Evolutionary conservation across 495 filamentous ascomycete species (phyloP).

Genomic region (Aspergillus ostianus): DNA sequence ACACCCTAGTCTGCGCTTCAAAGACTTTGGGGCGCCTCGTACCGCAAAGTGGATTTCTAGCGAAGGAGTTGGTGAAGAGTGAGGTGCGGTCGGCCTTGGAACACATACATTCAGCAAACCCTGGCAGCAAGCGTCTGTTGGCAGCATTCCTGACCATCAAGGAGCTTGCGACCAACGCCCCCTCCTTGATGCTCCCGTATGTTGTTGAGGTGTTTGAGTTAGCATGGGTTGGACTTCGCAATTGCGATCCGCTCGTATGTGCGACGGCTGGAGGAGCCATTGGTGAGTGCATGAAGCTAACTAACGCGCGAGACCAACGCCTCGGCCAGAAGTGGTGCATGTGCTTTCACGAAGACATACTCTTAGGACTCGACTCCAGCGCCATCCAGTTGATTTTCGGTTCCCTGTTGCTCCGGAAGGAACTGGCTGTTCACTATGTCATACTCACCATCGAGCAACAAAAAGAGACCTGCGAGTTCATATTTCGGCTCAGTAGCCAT

Average conservation of each 20-base stretch:
- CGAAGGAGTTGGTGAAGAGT: constrained; percentile 92
- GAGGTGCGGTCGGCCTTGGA: constrained; percentile 93
- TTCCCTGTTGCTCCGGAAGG: constrained; percentile 84
- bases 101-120: constrained; percentile 90
- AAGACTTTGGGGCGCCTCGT: constrained; percentile 85
- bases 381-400: constrained; percentile 86
- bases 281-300: constrained; percentile 89
- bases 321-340: constrained; percentile 83
- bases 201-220: constrained; percentile 87
- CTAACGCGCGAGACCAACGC: constrained; percentile 79
- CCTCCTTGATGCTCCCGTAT: constrained; percentile 88
- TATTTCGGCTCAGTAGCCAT: constrained; percentile 86
- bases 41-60: constrained; percentile 86
- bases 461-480: constrained; percentile 82
- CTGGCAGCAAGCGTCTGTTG: constrained; percentile 80
- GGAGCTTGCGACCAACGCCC: constrained; percentile 85
- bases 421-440: constrained; percentile 84
- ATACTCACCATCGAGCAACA: constrained; percentile 98
- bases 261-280: constrained; percentile 90
- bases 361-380: constrained; percentile 70
- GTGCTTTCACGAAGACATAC: constrained; percentile 79
- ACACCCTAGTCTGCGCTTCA: constrained; percentile 82
- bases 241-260: constrained; percentile 86
- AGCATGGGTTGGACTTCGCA: constrained; percentile 90
- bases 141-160: constrained; percentile 85